These are phyloP conservation scores for Coprinopsis sp. DNA, from an alignment of 768 basidiomycete genomes.

Conservation along the genomic window DNA sequence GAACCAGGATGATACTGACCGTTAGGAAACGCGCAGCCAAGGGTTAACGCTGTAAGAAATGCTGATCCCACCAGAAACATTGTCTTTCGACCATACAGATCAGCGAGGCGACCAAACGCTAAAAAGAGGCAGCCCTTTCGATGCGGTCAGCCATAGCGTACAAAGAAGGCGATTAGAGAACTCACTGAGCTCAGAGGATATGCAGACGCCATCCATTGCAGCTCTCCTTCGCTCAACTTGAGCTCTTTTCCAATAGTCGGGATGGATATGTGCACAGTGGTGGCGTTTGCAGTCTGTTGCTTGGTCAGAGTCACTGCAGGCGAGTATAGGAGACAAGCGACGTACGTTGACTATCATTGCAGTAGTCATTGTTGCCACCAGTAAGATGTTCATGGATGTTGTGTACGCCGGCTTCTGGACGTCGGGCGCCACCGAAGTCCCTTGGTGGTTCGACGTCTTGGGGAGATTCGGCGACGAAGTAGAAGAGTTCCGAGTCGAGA, in stretches of 20 bases:
- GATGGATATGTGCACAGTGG: conserved; percentile 47
- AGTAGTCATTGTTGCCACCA: too few relatives aligned
- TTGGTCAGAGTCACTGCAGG: too few relatives aligned
- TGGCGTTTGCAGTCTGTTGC: conserved; percentile 39
- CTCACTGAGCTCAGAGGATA: conserved; percentile 62
- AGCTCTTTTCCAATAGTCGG: conserved; percentile 48
- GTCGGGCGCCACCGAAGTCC: too few relatives aligned
- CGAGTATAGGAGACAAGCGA: too few relatives aligned
- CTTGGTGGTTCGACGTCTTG: too few relatives aligned
- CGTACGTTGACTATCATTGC: too few relatives aligned
- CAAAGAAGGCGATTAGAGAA: neutral
- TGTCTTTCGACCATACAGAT: conserved; percentile 71
- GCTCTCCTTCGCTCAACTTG: conserved; percentile 41
- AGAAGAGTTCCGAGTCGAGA: too few relatives aligned
- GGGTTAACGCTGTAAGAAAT: conserved; percentile 49
- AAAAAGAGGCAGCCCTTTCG: conserved; percentile 71
- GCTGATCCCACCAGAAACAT: conserved; percentile 59
- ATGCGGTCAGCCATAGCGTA: neutral
- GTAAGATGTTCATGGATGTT: too few relatives aligned
- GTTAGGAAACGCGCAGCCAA: conserved; percentile 64
- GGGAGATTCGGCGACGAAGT: too few relatives aligned
- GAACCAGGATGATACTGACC: conserved; percentile 33
- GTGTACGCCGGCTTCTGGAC: too few relatives aligned
- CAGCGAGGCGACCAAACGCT: conserved; percentile 74
- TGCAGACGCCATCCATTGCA: conserved; percentile 66